These are phyloP conservation scores for Sanguinoderma infundibulare DNA, from an alignment of 1,284 basidiomycete genomes.

Conservation along the genomic window DNA sequence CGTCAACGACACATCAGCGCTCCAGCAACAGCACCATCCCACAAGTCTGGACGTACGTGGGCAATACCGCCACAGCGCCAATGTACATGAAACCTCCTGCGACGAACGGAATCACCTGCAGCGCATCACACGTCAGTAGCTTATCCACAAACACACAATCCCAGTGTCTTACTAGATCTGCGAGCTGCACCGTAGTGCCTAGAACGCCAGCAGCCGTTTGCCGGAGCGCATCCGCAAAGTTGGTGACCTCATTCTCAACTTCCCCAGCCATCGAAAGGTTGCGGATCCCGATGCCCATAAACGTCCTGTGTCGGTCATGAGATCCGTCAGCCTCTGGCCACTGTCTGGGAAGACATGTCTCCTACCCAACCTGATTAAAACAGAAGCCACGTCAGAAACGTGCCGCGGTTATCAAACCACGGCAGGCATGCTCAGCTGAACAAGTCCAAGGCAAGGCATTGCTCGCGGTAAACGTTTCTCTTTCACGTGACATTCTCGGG, in stretches of 20 bases:
- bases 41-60: conserved; percentile 63
- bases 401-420: no score
- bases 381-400: conserved; percentile 10
- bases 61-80: conserved; percentile 87
- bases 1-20: conserved; percentile 12
- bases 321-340: conserved; percentile 6
- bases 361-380: conserved; percentile 32
- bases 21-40: not conserved
- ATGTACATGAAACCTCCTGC: conserved; percentile 94
- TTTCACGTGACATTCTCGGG: no score
- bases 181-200: conserved; percentile 77
- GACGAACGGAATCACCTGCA: conserved; percentile 86
- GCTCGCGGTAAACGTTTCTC: no score
- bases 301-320: conserved; percentile 63
- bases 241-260: conserved; percentile 44
- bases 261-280: conserved; percentile 59
- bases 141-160: not conserved
- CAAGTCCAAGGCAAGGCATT: no score
- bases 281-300: conserved; percentile 88
- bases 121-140: not conserved
- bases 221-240: conserved; percentile 73
- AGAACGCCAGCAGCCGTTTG: conserved; percentile 76
- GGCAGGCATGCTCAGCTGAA: no score
- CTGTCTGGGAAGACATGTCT: not conserved
- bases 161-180: conserved; percentile 69